Base-by-base conservation (phyloP, 2,329 filamentous ascomycete genomes). In the Alternaria dauci region DNA sequence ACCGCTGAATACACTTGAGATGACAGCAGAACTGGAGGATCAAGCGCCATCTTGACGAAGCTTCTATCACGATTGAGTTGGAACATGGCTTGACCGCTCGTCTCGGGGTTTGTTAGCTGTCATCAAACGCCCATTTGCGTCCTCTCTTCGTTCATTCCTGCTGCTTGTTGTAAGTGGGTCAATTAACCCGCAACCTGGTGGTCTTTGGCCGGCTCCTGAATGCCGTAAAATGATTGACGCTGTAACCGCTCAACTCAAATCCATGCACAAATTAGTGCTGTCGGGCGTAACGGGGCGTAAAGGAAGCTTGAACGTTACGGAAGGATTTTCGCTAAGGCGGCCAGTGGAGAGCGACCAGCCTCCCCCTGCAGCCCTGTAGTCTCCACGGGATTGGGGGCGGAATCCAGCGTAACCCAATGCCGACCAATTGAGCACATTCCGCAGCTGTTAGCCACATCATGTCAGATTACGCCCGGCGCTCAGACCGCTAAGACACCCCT, bases 401-500 rank as follows among this genome's bases (percentile, higher is more conserved):
- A 58, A 41, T 34, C 38, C 42, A 48, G 41, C 46, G 44, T 52
- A 54, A 23, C 59, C 55, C 42, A 16, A 25, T 34, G 30, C 52
- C 46, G 55, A 52, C 64, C 60, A 65, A 65, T 62, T 14, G 52
- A 51, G 54, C 55, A 48, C 53, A 55, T 64, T 61, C 51, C 64
- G 59, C 34, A 44, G 41, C 41, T 42, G 46, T 57, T 57, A 56
- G 58, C 59, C 58, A 63, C 53, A 67, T 70, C 47, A 67, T 58
- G 68, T 71, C 58, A 71, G 69, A 69, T 62, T 67, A 70, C 69
- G 69, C 69, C 69, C 69, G 61, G 62, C 65, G 59, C 63, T 59
- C 52, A 42, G 46, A 54, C 55, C 44, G 53, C 47, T 57, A 54
- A 47, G 47, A 59, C 34, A 46, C 55, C 54, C 61, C 36, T 53